Conservation (phyloP, 805 yeast genomes). For the Groenewaldozyma tartarivorans region DNA sequence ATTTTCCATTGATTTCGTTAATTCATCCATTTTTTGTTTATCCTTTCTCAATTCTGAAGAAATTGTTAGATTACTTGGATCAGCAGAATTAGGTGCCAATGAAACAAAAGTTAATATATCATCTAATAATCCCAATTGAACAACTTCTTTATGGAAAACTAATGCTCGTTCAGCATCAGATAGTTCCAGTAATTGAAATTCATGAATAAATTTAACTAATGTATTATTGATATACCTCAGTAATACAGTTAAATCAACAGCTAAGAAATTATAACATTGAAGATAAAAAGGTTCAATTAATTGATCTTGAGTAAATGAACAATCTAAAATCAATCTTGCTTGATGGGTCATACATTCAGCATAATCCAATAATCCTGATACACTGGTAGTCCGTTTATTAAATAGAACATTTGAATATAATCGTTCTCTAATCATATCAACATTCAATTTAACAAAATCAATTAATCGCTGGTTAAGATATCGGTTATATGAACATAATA, state of each 20-base stretch:
- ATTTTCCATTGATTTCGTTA: slow-evolving; percentile 12
- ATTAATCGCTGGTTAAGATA: slow-evolving; percentile 13
- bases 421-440: slow-evolving; percentile 14
- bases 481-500: slow-evolving; percentile 10
- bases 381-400: neutral
- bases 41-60: slow-evolving; percentile 9
- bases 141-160: slow-evolving; percentile 14
- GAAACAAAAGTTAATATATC: slow-evolving; percentile 10
- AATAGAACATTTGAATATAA: slow-evolving; percentile 1
- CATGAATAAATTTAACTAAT: slow-evolving; percentile 9
- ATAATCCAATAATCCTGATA: slow-evolving; percentile 9
- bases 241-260: slow-evolving; percentile 13
- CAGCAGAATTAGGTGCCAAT: slow-evolving; percentile 10
- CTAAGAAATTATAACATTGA: slow-evolving; percentile 11
- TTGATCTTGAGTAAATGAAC: slow-evolving; percentile 11
- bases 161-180: slow-evolving; percentile 15
- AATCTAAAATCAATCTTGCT: slow-evolving; percentile 12
- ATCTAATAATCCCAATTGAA: slow-evolving; percentile 13
- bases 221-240: slow-evolving; percentile 10
- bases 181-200: slow-evolving; percentile 10
- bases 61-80: slow-evolving; percentile 6
- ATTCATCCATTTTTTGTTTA: slow-evolving; percentile 5
- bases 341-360: slow-evolving; percentile 11
- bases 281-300: slow-evolving; percentile 6
- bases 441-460: slow-evolving; percentile 9